Base-by-base conservation (phyloP, 331 rosid genomes). In the Quercus lobata region DNA sequence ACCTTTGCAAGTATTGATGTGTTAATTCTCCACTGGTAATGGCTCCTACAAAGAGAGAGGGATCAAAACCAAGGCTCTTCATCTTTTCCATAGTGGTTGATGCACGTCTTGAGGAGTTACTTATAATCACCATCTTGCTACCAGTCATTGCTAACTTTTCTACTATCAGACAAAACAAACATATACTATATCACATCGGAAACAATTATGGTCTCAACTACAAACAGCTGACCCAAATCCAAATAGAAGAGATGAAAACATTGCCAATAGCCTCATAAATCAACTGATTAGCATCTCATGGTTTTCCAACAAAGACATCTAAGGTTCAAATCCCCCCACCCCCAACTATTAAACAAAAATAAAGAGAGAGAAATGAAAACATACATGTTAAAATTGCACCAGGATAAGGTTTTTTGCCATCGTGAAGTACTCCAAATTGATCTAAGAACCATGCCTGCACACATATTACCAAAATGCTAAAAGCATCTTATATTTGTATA, bases 361-460 rank as follows among this genome's bases (percentile, higher is more conserved):
- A 35, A 35, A 35, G 41, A 17, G 12, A 53, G 66, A 76, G 34
- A 77, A 49, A 77, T 19, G 63, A 30, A 80, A 37, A 82, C 83
- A 72, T 87, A 94, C 98, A 83, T 71, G 99, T 85, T 73, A 92
- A 80, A 79, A 92, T 84, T 35, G 97, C 96, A 35, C 87, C 93
- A 0, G 97, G 97, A 83, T 95, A 95, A 85, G 97, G 97, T 57
- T 89, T 92, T 82, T 95, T 95, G 56, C 99, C 99, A 63, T 95
- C 97, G 16, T 95, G 97, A 56, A 95, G 96, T 34, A 95, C 99
- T 77, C 99, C 99, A 76, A 92, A 95, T 80, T 95, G 99, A 84
- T 95, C 99, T 73, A 95, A 84, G 32, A 92, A 84, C 97, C 99
- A 95, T 3, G 93, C 97, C 98, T 94, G 88, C 81, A 72, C 19